Conservation (phyloP, 1,139 yeast species). For the Candida labiduridarum region DNA sequence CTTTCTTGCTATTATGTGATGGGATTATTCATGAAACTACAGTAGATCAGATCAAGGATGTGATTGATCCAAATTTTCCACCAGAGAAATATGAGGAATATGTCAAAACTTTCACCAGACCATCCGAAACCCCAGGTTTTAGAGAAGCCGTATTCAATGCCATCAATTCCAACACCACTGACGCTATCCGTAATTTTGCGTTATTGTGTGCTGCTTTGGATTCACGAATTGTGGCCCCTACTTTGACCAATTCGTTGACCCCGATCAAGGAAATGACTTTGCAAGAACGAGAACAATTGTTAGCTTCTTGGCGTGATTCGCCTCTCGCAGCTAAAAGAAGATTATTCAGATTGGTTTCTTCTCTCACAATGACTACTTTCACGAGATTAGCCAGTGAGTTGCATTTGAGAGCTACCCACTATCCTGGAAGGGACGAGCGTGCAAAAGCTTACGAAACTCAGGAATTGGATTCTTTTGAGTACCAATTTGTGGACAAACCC, state of each 20-base stretch:
- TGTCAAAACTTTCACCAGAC: conserved; percentile 27
- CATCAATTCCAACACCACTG: conserved; percentile 21
- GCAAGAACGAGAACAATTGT: conserved; percentile 30
- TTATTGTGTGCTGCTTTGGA: conserved; percentile 30
- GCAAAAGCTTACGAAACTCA: conserved; percentile 32
- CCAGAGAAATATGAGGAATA: conserved; percentile 36
- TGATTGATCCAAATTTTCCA: conserved; percentile 30
- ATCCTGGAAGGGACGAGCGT: conserved; percentile 36
- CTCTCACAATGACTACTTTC: conserved; percentile 29
- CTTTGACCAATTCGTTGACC: conserved; percentile 37
- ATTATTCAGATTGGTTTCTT: conserved; percentile 28
- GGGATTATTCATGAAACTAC: conserved; percentile 38
- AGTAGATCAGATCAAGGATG: conserved; percentile 31
- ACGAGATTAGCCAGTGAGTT: conserved; percentile 31
- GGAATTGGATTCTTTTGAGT: conserved; percentile 28
- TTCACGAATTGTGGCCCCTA: conserved; percentile 37
- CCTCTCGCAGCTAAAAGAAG: conserved; percentile 32
- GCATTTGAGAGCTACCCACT: conserved; percentile 38
- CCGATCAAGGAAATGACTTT: conserved; percentile 40
- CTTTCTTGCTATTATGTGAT: conserved; percentile 33
- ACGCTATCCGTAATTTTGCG: conserved; percentile 25
- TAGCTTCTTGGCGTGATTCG: conserved; percentile 43
- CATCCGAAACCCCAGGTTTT: conserved; percentile 35
- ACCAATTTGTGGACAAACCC: conserved; percentile 38
- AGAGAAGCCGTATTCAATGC: conserved; percentile 20